Conservation (phyloP, 768 basidiomycete genomes). For the Sporobolomyces roseus region DNA sequence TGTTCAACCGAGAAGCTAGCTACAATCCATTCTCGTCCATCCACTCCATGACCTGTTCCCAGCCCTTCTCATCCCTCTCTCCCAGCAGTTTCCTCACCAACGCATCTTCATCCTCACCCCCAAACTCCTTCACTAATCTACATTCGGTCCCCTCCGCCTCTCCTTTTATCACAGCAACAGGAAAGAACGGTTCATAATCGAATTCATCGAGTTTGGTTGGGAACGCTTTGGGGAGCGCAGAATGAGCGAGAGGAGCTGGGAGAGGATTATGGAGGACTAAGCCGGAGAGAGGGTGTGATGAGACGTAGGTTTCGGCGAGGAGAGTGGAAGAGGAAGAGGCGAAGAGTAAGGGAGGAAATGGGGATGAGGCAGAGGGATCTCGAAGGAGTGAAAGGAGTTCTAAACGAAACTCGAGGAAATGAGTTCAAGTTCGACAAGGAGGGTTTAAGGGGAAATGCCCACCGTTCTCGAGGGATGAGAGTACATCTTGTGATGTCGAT, state of each 20-base stretch:
- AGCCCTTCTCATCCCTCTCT: neutral
- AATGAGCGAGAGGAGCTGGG: constrained; percentile 50
- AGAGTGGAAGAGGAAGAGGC: constrained; percentile 56
- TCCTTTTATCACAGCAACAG: constrained; percentile 53
- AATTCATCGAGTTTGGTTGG: constrained; percentile 54
- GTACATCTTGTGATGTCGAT: neutral
- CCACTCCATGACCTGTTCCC: constrained; percentile 55
- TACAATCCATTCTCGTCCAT: constrained; percentile 59
- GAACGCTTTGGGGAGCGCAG: constrained; percentile 47
- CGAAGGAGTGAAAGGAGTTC: constrained; percentile 53
- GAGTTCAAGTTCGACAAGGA: neutral
- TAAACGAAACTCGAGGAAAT: neutral
- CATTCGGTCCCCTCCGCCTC: constrained; percentile 4
- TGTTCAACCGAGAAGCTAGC: too few relatives aligned
- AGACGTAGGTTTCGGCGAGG: constrained; percentile 66
- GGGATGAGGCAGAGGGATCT: constrained; percentile 49
- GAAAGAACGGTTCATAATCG: constrained; percentile 62
- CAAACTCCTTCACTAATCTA: constrained; percentile 22
- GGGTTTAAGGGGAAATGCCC: neutral
- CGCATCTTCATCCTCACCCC: constrained; percentile 12
- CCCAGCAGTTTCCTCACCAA: neutral
- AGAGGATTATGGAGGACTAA: constrained; percentile 60
- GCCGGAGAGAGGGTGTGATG: constrained; percentile 62
- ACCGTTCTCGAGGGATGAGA: constrained; percentile 34
- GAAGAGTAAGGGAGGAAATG: constrained; percentile 61